These are phyloP conservation scores for Spathaspora gorwiae DNA, from an alignment of 805 yeast species.

Conservation along the genomic window DNA sequence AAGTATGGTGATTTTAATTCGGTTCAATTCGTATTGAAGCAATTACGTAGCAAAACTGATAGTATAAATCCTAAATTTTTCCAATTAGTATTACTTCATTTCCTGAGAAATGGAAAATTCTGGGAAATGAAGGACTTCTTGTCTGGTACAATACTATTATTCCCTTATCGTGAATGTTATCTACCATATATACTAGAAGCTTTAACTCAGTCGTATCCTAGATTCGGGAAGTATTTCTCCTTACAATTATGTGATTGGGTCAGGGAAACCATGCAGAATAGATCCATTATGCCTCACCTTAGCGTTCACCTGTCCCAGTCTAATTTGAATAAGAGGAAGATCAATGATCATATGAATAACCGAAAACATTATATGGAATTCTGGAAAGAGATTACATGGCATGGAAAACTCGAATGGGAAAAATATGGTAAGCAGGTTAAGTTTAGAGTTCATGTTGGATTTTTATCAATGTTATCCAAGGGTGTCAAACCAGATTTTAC, in stretches of 20 bases:
- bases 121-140: neutral
- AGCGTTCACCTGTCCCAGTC: neutral
- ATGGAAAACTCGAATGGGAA: neutral
- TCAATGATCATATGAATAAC: constrained; percentile 14
- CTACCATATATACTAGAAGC: neutral
- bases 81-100: neutral
- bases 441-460: constrained; percentile 28
- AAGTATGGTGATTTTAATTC: constrained; percentile 23
- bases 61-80: neutral
- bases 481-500: constrained; percentile 34
- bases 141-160: neutral
- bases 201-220: neutral
- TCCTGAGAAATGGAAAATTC: neutral
- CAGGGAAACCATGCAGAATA: neutral
- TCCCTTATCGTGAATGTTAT: neutral
- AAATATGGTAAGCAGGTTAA: constrained; percentile 17
- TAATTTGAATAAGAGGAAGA: constrained; percentile 19
- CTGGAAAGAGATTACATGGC: constrained; percentile 21
- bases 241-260: neutral
- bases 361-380: constrained; percentile 20
- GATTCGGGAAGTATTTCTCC: neutral
- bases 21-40: constrained; percentile 16
- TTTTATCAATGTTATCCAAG: constrained; percentile 24
- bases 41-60: neutral
- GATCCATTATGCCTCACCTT: neutral